These are phyloP conservation scores for Gymnopus androsaceus DNA, from an alignment of 1,284 basidiomycete genomes.

Conservation along the genomic window DNA sequence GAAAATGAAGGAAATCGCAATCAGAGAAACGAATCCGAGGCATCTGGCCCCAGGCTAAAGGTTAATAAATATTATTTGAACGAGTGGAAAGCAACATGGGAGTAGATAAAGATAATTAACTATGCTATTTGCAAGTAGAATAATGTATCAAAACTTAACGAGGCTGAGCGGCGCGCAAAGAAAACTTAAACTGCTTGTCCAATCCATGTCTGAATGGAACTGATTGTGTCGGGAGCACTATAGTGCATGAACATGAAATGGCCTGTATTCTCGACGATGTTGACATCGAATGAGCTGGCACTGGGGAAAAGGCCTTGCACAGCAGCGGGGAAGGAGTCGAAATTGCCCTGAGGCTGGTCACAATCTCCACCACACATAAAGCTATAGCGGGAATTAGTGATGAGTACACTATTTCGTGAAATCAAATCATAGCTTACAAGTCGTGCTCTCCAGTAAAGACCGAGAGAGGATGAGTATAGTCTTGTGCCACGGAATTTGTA, in stretches of 20 bases:
- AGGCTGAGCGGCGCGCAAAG: neutral
- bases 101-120: neutral
- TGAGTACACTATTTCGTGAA: constrained; percentile 5
- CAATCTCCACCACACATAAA: constrained; percentile 23
- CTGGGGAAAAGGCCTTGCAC: constrained; percentile 21
- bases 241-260: constrained; percentile 27
- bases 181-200: constrained; percentile 1
- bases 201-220: constrained; percentile 16
- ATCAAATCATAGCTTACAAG: constrained; percentile 31
- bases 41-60: no score
- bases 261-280: constrained; percentile 23
- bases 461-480: constrained; percentile 34
- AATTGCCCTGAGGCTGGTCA: constrained; percentile 5
- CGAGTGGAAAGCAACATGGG: neutral
- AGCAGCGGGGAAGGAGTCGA: constrained; percentile 14
- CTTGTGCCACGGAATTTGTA: constrained; percentile 23
- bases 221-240: constrained; percentile 17
- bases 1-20: no score
- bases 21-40: no score
- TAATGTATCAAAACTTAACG: neutral
- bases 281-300: constrained; percentile 19
- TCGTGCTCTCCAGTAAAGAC: constrained; percentile 40
- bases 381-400: constrained; percentile 7
- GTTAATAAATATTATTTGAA: neutral
- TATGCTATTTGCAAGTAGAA: neutral